phyloP scores from a whole-genome alignment of 345 rosid genomes.

The Firmiana major region DNA sequence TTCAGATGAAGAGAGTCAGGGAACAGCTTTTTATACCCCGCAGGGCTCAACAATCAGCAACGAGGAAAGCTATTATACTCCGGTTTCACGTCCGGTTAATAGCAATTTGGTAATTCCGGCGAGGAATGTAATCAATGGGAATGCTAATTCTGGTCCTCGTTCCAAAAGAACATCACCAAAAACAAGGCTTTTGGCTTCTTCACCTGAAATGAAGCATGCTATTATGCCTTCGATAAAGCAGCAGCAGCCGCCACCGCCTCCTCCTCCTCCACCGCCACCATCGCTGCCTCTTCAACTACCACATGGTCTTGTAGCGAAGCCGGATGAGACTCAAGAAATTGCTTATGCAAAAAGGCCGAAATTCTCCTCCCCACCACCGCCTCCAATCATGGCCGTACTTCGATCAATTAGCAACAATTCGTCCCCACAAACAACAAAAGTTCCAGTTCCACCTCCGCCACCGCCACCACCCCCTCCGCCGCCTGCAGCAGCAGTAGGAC shows the following conservation, averaged over 20 bases:
- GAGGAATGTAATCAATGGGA: slow-evolving; percentile 19
- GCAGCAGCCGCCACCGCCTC: slow-evolving; percentile 23
- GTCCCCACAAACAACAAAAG: slow-evolving; percentile 33
- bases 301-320: slow-evolving; percentile 3
- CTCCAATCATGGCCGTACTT: slow-evolving; percentile 82
- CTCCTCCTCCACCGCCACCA: slow-evolving; percentile 29
- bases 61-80: slow-evolving; percentile 63
- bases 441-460: slow-evolving; percentile 32
- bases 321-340: slow-evolving; percentile 13
- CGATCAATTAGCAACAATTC: slow-evolving; percentile 46
- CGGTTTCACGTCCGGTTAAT: slow-evolving; percentile 36
- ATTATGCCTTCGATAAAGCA: slow-evolving; percentile 77
- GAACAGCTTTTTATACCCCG: slow-evolving; percentile 69
- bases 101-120: slow-evolving; percentile 18
- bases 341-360: slow-evolving; percentile 49
- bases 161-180: slow-evolving; percentile 86
- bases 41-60: slow-evolving; percentile 65
- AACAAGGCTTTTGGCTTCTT: slow-evolving; percentile 49
- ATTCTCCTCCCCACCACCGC: slow-evolving; percentile 79
- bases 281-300: slow-evolving; percentile 15
- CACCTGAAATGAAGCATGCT: slow-evolving; percentile 91
- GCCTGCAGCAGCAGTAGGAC: slow-evolving; percentile 29
- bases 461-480: slow-evolving; percentile 53
- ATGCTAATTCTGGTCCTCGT: slow-evolving; percentile 45
- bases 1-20: slow-evolving; percentile 63